These are phyloP conservation scores for Hypomyces perniciosus DNA, from an alignment of 2,329 filamentous ascomycete species.

Conservation along the genomic window DNA sequence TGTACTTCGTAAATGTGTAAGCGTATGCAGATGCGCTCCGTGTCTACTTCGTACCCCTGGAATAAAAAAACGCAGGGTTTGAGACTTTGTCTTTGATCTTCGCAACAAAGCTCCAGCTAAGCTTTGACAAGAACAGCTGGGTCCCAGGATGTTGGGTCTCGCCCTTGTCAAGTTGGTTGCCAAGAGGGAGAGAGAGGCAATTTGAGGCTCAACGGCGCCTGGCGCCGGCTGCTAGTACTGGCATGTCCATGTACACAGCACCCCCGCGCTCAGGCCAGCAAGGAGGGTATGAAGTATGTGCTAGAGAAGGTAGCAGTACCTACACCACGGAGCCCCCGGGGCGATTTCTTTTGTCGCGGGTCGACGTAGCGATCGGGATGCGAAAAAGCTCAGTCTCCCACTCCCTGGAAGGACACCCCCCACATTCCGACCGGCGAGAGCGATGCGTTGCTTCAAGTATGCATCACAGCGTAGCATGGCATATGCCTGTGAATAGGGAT, in stretches of 20 bases:
- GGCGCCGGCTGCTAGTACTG: too few relatives aligned
- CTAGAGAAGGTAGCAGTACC: too few relatives aligned
- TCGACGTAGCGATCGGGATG: too few relatives aligned
- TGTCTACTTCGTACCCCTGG: not conserved
- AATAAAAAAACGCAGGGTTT: not conserved
- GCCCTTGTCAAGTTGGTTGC: not conserved
- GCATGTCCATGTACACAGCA: too few relatives aligned
- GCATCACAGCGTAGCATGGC: not conserved
- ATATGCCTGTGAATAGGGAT: not conserved
- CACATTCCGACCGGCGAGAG: slow-evolving; percentile 2
- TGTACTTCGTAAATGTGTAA: too few relatives aligned
- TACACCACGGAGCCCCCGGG: too few relatives aligned
- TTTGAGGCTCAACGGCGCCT: not conserved
- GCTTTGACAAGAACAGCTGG: not conserved
- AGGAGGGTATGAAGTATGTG: too few relatives aligned
- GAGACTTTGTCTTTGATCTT: slow-evolving; percentile 5
- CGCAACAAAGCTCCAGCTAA: slow-evolving; percentile 3
- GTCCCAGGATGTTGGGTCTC: slow-evolving; percentile 7
- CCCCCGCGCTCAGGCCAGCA: too few relatives aligned
- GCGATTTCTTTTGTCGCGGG: not conserved
- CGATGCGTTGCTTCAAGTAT: not conserved
- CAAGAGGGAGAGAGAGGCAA: not conserved
- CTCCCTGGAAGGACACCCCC: not conserved
- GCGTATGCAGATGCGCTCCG: not conserved
- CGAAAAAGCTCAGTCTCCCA: not conserved